Evolutionary conservation across 2,329 filamentous ascomycete species (phyloP), one percentile per base, ranked within the genome.

Genomic region (Colletotrichum cordylinicola): DNA sequence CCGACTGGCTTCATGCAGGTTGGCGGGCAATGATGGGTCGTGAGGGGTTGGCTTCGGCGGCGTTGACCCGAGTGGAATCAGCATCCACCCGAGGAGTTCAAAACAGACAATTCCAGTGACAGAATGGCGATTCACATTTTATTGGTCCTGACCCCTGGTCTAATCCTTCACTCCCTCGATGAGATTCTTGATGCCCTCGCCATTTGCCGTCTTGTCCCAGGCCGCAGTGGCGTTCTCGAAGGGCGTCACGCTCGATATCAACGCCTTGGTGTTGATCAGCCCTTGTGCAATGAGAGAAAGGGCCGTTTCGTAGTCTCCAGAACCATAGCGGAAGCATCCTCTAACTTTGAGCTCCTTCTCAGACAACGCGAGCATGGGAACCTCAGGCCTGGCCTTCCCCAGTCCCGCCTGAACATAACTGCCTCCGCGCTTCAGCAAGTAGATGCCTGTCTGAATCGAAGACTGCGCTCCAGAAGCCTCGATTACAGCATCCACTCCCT

Each of bases 121-220:
- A 52, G 10, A 52, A 52, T 52, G 43, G 3, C 18, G 12, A 37
- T 35, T 4, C 29, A n/a, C 4, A 35, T 10, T 33, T 13, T 8
- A 4, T 3, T 21, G 0, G 0, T 6, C 8, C 6, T 10, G 2
- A 37, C 4, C 12, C 27, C 15, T 2, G 43, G 27, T 24, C 29
- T 21, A 70, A 6, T 71, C 68, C 31, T 33, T 24, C 35, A 77
- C 67, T 4, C 71, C 78, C 52, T 72, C 56, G 39, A 78, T 78
- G 29, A 78, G 70, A 48, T 79, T 79, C 69, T 79, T 79, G 27
- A 79, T 72, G 13, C 78, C 78, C 55, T 78, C 71, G 7, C 78
- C 78, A 6, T 35, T 64, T 15, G 39, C 67, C 13, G 78, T 79
- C 68, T 62, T 74, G 24, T 79, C 78, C 78, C 78, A 79, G 7